Percentiles rank a stretch among this genome's conserved stretches.
Conservation (phyloP, 768 basidiomycete species). For the Lactifluus pinguis region DNA sequence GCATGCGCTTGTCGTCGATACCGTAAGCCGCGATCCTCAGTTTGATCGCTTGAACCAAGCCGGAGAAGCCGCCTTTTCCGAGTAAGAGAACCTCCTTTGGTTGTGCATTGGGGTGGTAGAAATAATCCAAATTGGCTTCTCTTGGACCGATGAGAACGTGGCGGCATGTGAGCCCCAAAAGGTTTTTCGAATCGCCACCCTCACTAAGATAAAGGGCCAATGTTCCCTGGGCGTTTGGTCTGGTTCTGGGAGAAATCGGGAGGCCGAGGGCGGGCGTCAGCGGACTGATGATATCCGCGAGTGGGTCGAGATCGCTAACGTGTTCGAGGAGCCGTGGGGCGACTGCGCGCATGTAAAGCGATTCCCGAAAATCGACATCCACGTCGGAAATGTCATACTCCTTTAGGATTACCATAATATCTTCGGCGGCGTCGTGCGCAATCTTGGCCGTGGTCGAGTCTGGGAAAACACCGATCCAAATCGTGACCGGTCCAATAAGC, state of each 20-base stretch:
- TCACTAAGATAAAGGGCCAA: slow-evolving; percentile 30
- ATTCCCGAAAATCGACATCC: slow-evolving; percentile 32
- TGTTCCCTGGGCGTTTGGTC: slow-evolving; percentile 28
- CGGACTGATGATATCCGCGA: slow-evolving; percentile 25
- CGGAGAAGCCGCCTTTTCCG: slow-evolving; percentile 23
- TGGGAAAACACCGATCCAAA: slow-evolving; percentile 34
- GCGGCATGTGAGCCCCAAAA: slow-evolving; percentile 27
- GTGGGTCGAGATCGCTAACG: slow-evolving; percentile 24
- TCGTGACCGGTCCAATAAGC: slow-evolving; percentile 20
- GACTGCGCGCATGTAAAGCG: slow-evolving; percentile 22
- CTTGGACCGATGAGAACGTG: slow-evolving; percentile 24
- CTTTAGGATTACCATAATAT: slow-evolving; percentile 29
- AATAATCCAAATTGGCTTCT: slow-evolving; percentile 25
- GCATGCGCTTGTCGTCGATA: slow-evolving; percentile 20
- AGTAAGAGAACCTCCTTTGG: slow-evolving; percentile 27
- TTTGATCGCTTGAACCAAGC: slow-evolving; percentile 27
- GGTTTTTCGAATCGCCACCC: slow-evolving; percentile 25
- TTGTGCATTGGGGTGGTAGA: slow-evolving; percentile 22
- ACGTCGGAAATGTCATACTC: slow-evolving; percentile 27
- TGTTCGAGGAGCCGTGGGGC: slow-evolving; percentile 28
- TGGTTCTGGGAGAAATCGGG: slow-evolving; percentile 27
- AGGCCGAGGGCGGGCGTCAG: slow-evolving; percentile 31
- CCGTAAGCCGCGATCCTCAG: slow-evolving; percentile 20
- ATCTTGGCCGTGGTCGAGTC: slow-evolving; percentile 21
- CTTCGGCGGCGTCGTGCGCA: slow-evolving; percentile 23